phyloP scores from a whole-genome alignment of 208 protist species.

The Wallacemonas sp. region DNA sequence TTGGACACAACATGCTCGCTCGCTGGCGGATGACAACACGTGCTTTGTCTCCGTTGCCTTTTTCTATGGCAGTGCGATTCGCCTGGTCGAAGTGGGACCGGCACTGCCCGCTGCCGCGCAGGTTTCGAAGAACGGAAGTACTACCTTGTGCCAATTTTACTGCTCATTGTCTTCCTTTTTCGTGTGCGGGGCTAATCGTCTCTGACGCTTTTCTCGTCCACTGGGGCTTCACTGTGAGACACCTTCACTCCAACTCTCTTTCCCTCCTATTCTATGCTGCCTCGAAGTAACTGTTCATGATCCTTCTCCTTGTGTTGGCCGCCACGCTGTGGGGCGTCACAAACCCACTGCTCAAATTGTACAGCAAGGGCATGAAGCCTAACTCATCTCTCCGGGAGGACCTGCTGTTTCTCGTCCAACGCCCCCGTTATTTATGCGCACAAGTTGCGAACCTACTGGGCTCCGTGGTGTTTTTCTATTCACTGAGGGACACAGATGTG shows the following conservation, averaged over 20 bases:
- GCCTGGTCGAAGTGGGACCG: too few relatives aligned
- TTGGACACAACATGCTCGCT: too few relatives aligned
- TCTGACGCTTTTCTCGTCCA: too few relatives aligned
- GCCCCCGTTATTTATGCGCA: slow-evolving; percentile 70
- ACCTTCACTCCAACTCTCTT: neutral
- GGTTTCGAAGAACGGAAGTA: too few relatives aligned
- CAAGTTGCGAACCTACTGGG: slow-evolving; percentile 71
- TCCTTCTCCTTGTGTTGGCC: slow-evolving; percentile 61
- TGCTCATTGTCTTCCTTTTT: too few relatives aligned
- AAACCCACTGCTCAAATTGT: slow-evolving; percentile 83
- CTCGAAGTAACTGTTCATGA: slow-evolving; percentile 32
- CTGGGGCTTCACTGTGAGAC: too few relatives aligned
- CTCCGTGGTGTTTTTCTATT: slow-evolving; percentile 77
- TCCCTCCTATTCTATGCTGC: neutral
- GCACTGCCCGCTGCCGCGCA: too few relatives aligned
- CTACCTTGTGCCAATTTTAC: too few relatives aligned
- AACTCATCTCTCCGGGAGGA: slow-evolving; percentile 57
- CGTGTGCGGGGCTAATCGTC: too few relatives aligned
- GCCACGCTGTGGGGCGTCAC: slow-evolving; percentile 83
- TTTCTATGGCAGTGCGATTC: too few relatives aligned
- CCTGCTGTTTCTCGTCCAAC: slow-evolving; percentile 46
- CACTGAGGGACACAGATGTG: slow-evolving; percentile 71
- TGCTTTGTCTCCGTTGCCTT: too few relatives aligned
- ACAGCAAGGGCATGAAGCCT: slow-evolving; percentile 60
- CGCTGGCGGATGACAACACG: too few relatives aligned